Evolutionary conservation across 495 filamentous ascomycete genomes (phyloP), one percentile per base, ranked within the genome.

Genomic region (Penicillium coffeae): DNA sequence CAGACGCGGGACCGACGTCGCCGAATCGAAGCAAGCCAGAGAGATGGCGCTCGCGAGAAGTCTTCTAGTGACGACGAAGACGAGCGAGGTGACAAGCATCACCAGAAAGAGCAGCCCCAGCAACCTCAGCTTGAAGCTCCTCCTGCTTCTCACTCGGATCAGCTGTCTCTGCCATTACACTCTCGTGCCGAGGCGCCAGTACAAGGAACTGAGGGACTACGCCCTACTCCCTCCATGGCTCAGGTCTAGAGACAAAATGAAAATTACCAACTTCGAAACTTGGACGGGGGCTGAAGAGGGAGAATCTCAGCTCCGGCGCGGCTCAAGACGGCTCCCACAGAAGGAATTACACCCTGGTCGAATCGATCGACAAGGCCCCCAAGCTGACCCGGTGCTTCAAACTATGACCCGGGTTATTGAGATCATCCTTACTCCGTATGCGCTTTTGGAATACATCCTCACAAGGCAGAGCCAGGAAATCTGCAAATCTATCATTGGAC

Each of bases 61-160:
- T 65, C 65, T 6, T 75, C 71, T 4, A 72, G 65, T 44, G 70
- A 71, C n/a, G 64, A 63, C 13, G 66, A 69, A 20, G 67, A 70
- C 14, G 68, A 72, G 27, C 57, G 60, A 3, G 61, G 64, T 18
- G 22, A 42, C 5, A 21, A 42, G 16, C 38, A 40, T 21, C 16
- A 18, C 1, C 63, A 66, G n/a, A n/a, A n/a, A n/a, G 64, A 68
- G 6, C 64, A 75, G 48, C 61, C 59, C 8, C 55, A 69, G 12
- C 20, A 38, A 10, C 36, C 16, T 30, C 42, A 34, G 40, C 35
- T 37, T 37, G 35, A 37, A 37, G 13, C 35, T 5, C 35, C 35
- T 37, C 15, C 35, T 4, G 19, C 59, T 30, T 10, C 25, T 59
- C 13, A 65, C 65, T 32, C 69, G 72, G 30, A 38, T 43, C 51